Evolutionary conservation across 1,284 basidiomycete genomes (phyloP).

Genomic region (Cutaneotrichosporon arboriforme): DNA sequence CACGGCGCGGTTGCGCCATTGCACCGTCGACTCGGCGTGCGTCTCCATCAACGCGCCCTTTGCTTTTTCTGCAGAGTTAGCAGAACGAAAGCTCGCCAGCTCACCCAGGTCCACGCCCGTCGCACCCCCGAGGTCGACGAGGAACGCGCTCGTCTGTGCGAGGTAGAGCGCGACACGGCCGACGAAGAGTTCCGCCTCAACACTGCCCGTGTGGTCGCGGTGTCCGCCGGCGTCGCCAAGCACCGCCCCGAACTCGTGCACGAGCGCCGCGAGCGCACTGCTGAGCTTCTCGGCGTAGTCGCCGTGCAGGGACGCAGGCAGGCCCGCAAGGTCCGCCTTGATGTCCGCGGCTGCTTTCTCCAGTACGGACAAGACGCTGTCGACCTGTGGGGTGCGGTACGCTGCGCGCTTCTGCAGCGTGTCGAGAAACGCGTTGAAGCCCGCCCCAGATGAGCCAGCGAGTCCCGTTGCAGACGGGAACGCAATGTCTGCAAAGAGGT

Average conservation of each 20-base stretch:
- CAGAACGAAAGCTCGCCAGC: conserved; percentile 10
- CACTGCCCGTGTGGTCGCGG: conserved; percentile 22
- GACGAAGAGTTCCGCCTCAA: conserved; percentile 41
- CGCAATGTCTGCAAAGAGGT: conserved; percentile 37
- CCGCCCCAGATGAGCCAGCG: conserved; percentile 13
- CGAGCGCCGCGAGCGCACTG: conserved; percentile 24
- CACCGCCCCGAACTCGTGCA: conserved; percentile 25
- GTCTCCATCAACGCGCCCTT: conserved; percentile 22
- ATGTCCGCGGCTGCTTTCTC: conserved; percentile 33
- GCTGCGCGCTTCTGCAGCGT: conserved; percentile 33
- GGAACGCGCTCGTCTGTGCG: conserved; percentile 26
- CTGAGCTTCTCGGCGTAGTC: conserved; percentile 24
- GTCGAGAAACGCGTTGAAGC: conserved; percentile 34
- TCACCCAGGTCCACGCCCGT: conserved; percentile 19
- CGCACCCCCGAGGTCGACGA: conserved; percentile 25
- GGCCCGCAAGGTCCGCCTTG: conserved; percentile 30
- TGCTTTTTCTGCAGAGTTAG: conserved; percentile 7
- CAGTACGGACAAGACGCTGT: conserved; percentile 29
- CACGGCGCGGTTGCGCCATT: conserved; percentile 28
- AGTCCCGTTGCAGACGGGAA: conserved; percentile 31
- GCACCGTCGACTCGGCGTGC: conserved; percentile 26
- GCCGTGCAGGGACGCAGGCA: conserved; percentile 21
- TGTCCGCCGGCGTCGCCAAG: conserved; percentile 23
- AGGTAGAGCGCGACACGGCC: conserved; percentile 43
- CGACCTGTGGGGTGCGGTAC: conserved; percentile 39